A percentile compares a stretch with the other conserved stretches of the same genome.
These are phyloP conservation scores for Ceratocystis diversiconidia DNA, from an alignment of 2,329 filamentous ascomycete genomes.

Conservation along the genomic window DNA sequence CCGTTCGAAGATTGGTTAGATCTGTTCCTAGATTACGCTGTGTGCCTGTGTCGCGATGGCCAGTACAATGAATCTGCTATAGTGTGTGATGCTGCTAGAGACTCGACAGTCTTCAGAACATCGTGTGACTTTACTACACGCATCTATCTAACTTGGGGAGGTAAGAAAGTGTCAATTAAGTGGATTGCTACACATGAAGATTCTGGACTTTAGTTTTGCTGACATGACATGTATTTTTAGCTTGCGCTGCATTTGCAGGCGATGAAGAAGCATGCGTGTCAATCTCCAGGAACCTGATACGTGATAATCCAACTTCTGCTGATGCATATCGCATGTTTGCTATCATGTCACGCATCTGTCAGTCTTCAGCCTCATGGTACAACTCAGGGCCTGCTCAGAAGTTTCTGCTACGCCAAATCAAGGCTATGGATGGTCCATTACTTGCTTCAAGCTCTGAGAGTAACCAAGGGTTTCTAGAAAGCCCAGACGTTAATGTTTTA, in stretches of 20 bases:
- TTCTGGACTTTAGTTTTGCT: not conserved
- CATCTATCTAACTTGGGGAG: slow-evolving; percentile 65
- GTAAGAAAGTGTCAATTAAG: slow-evolving; percentile 30
- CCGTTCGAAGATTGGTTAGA: slow-evolving; percentile 76
- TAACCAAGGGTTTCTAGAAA: slow-evolving; percentile 19
- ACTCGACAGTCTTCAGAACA: slow-evolving; percentile 71
- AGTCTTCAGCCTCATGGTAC: slow-evolving; percentile 61
- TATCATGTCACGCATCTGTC: slow-evolving; percentile 60
- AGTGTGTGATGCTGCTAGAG: slow-evolving; percentile 60
- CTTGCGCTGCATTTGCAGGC: slow-evolving; percentile 67
- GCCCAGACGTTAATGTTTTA: slow-evolving; percentile 66
- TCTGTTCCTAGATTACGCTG: slow-evolving; percentile 75
- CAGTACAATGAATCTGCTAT: slow-evolving; percentile 62
- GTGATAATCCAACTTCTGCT: slow-evolving; percentile 62
- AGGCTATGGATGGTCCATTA: slow-evolving; percentile 59
- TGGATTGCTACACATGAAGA: not conserved
- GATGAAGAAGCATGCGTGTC: slow-evolving; percentile 64
- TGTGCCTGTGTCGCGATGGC: slow-evolving; percentile 55
- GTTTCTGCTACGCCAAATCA: slow-evolving; percentile 81
- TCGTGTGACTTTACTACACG: slow-evolving; percentile 51
- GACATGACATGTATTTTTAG: slow-evolving; percentile 27
- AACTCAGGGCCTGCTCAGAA: slow-evolving; percentile 74
- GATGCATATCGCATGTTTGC: slow-evolving; percentile 76
- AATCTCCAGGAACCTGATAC: slow-evolving; percentile 71
- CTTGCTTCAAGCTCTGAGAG: slow-evolving; percentile 22